Percentiles rank a stretch among this genome's conserved stretches.
These are phyloP conservation scores for Colletotrichum sp. DNA, from an alignment of 2,329 filamentous ascomycete species.

Conservation along the genomic window DNA sequence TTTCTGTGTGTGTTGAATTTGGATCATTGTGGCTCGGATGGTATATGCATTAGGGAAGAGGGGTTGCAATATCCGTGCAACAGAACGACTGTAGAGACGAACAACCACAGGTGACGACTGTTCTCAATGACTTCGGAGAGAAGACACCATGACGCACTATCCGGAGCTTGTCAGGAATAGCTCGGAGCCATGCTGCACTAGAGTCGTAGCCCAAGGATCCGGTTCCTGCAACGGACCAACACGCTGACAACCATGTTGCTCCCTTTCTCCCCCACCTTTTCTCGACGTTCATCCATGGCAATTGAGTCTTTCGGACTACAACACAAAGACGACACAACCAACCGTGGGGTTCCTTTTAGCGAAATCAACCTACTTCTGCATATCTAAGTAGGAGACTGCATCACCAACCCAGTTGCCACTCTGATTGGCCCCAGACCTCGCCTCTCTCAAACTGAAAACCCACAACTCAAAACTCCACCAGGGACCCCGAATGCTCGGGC, in stretches of 20 bases:
- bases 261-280: not conserved
- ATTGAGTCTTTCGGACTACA: not conserved
- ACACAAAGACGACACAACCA: not conserved
- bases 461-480: not conserved
- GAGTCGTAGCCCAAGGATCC: not conserved
- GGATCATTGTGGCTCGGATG: fast-evolving
- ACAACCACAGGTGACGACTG: not conserved
- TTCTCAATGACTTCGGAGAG: not conserved
- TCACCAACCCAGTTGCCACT: not conserved
- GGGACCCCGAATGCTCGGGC: not conserved
- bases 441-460: not conserved
- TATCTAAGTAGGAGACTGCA: not conserved
- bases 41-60: not conserved
- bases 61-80: not conserved
- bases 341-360: not conserved
- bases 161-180: not conserved
- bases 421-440: not conserved
- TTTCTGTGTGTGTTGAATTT: fast-evolving
- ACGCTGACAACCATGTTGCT: not conserved
- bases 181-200: not conserved
- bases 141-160: not conserved
- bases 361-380: not conserved
- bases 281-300: not conserved
- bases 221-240: not conserved
- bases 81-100: not conserved